Conservation (phyloP, 768 basidiomycete species). For the Mycena galopus region DNA sequence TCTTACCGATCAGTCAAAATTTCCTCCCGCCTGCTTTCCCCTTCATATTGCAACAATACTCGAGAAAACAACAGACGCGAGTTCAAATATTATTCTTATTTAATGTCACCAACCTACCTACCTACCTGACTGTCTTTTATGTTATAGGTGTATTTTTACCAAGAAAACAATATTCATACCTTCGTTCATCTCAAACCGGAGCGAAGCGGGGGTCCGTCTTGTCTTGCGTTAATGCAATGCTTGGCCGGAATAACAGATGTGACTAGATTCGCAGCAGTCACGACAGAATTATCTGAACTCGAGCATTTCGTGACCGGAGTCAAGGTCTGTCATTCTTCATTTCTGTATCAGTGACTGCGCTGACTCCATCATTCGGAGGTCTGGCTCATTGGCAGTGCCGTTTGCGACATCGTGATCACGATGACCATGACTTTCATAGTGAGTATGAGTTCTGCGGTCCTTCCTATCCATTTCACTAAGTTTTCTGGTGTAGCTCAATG, state of each 20-base stretch:
- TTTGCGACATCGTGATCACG: constrained; percentile 4
- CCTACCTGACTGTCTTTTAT: no score
- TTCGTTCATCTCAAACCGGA: no score
- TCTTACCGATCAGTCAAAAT: no score
- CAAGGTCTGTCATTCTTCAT: not conserved
- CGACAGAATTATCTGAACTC: not conserved
- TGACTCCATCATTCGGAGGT: not conserved
- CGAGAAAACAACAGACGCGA: no score
- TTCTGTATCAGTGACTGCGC: not conserved
- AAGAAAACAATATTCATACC: no score
- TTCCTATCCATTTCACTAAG: not conserved
- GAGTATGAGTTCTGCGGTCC: not conserved
- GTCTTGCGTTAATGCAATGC: not conserved
- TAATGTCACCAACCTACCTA: no score
- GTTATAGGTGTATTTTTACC: no score
- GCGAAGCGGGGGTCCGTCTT: no score
- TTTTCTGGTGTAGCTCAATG: not conserved
- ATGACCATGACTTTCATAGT: no score
- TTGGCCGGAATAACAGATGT: not conserved
- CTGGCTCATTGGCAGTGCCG: constrained; percentile 12
- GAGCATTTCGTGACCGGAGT: not conserved
- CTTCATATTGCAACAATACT: no score
- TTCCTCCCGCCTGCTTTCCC: no score
- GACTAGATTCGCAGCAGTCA: not conserved
- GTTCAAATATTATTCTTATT: no score